A percentile compares a stretch with the other conserved stretches of the same genome.
These are phyloP conservation scores for Mycoemilia scoparia DNA, from an alignment of 192 early-diverging fungal species.

Conservation along the genomic window DNA sequence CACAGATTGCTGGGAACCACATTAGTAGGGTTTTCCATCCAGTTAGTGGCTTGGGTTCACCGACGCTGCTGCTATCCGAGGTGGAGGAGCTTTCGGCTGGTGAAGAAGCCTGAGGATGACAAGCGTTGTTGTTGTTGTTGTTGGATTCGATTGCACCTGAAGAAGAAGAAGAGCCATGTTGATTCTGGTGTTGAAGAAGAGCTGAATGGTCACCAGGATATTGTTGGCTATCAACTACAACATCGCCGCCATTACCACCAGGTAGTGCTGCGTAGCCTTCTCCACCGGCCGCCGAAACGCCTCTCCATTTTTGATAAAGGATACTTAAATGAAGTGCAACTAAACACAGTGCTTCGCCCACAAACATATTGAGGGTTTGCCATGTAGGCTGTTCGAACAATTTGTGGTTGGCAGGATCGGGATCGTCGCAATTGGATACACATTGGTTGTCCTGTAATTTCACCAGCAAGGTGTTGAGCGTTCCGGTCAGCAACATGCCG, in stretches of 20 bases:
- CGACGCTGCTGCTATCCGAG: conserved; percentile 10
- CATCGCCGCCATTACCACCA: conserved; percentile 5
- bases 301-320: conserved; percentile 9
- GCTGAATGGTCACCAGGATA: too few species aligned
- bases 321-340: conserved; percentile 37
- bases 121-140: neutral
- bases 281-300: neutral
- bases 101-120: too few species aligned
- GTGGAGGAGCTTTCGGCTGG: conserved; percentile 11
- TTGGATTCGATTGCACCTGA: too few species aligned
- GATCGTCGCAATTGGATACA: conserved; percentile 69
- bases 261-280: conserved; percentile 17
- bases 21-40: conserved; percentile 35
- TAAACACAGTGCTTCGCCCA: conserved; percentile 75
- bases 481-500: conserved; percentile 63
- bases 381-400: conserved; percentile 94
- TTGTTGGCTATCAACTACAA: too few species aligned
- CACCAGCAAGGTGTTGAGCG: conserved; percentile 61
- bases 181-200: too few species aligned
- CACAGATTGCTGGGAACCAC: conserved; percentile 50
- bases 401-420: conserved; percentile 40
- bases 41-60: conserved; percentile 23
- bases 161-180: too few species aligned
- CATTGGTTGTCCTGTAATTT: conserved; percentile 86
- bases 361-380: conserved; percentile 96